Evolutionary conservation across 1,284 basidiomycete genomes (phyloP), one percentile per base, ranked within the genome.

Genomic region (Xerocomus minutiporus): DNA sequence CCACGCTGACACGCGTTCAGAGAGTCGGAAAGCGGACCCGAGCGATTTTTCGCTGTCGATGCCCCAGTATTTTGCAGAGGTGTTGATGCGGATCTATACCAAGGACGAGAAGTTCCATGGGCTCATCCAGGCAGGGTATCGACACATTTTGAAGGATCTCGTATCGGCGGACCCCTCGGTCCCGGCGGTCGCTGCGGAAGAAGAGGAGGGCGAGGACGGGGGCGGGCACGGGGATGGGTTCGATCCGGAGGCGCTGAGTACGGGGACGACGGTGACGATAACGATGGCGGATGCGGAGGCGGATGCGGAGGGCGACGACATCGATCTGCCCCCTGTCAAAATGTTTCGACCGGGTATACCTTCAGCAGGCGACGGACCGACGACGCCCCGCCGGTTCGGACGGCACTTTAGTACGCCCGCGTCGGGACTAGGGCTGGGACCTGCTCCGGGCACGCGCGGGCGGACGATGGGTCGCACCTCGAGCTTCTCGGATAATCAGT

Each of bases 111-210:
- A 62, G 20, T 79, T 74, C 59, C 72, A 77, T 42, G 80, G 79
- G 3, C 67, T 86, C 8, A 75, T 90, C 3, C 87, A 89, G 61
- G 76, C 76, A 0, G 88, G 83, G 2, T 91, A 86, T 61, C 76
- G 83, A 15, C 71, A 72, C 1, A 72, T 88, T 7, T 59, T 85
- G 8, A 64, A 63, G 36, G 50, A 61, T 17, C 61, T 79, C 46
- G 53, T 29, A 1, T 29, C 41, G 6, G 15, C 26, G 41, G 41
- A 42, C 20, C 39, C 39, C 20, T 23, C 39, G 5, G 23, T 40
- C 39, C 20, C 7, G 23, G 17, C 39, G 26, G 15, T 43, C 46
- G n/a, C 8, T 8, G n/a, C 36, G 5, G 12, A 40, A 3, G 17
- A 15, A 5, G 46, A 47, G 42, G 50, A 15, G 11, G 26, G 42